Evolutionary conservation across 495 filamentous ascomycete species (phyloP), one percentile per base, ranked within the genome.

Genomic region (Aspergillus steynii): DNA sequence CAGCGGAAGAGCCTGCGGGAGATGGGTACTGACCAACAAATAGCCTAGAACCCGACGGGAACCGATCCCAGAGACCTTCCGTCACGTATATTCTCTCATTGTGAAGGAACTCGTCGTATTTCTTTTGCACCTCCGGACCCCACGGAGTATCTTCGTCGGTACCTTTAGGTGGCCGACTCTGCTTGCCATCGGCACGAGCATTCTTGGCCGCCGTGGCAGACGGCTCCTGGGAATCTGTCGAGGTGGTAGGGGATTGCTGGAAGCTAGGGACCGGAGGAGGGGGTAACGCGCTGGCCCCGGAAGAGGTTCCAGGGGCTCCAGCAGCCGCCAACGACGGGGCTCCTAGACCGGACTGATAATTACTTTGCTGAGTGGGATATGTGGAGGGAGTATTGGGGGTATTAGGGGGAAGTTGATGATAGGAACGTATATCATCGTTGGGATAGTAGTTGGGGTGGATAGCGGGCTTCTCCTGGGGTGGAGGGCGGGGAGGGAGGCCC

Each of bases 11-110:
- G 48, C 29, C 12, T 6, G 47, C 29, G 46, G 15, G 47, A 53
- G 60, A 73, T 51, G 74, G 29, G 56, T 59, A 82, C 90, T 78
- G 77, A 95, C 95, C 95, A 68, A 98, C 91, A 74, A 98, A 97
- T 5, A 99, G 76, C 62, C 95, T 81, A 2, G 92, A 96, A 0
- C 88, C 89, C 20, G 87, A 78, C 0, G 94, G 94, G 67, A 98
- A 98, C 58, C 88, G 86, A 70, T 98, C 92, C 95, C 94, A 98
- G 61, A 92, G 87, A 55, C 92, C 95, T 65, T 97, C 93, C 8
- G 83, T 86, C 32, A 96, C 90, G 70, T 93, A 93, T 34, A 82
- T 78, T 59, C 90, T 81, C 73, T 96, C 92, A 61, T 92, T 83
- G 50, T 85, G 82, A 10, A 95, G 77, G 70, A 97, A 99, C 37